Evolutionary conservation across 176 grass and related monocot genomes (phyloP), one percentile per base, ranked within the genome.

Genomic region (Eremochloa ophiuroides): DNA sequence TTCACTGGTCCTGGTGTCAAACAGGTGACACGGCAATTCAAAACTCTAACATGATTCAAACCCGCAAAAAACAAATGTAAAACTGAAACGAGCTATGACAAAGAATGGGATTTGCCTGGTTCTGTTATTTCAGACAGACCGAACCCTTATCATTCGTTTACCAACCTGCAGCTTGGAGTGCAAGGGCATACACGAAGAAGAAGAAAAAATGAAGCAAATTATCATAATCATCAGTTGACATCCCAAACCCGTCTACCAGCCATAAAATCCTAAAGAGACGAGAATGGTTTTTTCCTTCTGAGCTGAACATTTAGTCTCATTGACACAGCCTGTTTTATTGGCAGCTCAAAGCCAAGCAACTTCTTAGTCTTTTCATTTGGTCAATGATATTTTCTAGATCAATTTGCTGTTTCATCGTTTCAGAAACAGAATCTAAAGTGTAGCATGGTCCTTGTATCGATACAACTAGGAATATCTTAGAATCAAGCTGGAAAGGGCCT

Each of bases 371-470:
- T 67, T 86, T 67, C 59, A 76, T 51, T 50, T 30, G 48, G 39
- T 82, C 66, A 74, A 82, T 48, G 30, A 18, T 12, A 41, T 80
- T 73, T 48, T 23, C 73, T 78, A 7, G 37, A 77, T 44, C 59
- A 78, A 39, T 82, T 82, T 84, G 64, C 31, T 67, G 59, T 44
- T 16, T 59, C 56, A 59, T 72, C 28, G 47, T 88, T 66, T 38
- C 68, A 82, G 41, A 83, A 72, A 77, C 6, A 18, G 71, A 81
- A 53, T 10, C 7, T 20, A 34, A 33, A 35, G 44, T 76, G 37
- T 64, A 25, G 6, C 47, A 48, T 38, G 38, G 66, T 73, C n/a
- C 43, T 50, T 27, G 35, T 47, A 17, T 28, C 62, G 8, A 55
- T 71, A 71, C 35, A 64, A 25, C 30, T 14, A 31, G 34, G 20